Base-by-base conservation (phyloP, 2,329 filamentous ascomycete genomes). In the Fusarium veterinarium region DNA sequence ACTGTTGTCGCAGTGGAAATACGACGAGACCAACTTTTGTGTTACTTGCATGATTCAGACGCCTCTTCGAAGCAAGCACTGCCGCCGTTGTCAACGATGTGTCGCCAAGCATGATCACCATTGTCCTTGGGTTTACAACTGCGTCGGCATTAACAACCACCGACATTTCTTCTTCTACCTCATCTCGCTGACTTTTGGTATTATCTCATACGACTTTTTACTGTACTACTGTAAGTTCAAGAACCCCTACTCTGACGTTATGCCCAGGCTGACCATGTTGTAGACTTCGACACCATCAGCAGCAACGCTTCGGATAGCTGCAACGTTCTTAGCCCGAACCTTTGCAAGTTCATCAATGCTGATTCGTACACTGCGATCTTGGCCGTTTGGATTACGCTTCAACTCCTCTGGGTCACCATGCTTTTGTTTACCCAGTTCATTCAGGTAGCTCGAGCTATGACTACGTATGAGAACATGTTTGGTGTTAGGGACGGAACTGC, bases 81-180 rank as follows among this genome's bases (percentile, higher is more conserved):
- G 96, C 84, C 92, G 92, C 79, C 89, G 93, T 69, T 99, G 96
- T 81, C 91, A 93, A 77, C 92, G 95, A 72, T 99, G 96, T 80
- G 93, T 99, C 60, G 95, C 95, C 60, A 97, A 97, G 82, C 94
- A 97, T 83, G 96, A 99, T 80, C 96, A 99, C 79, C 96, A 99
- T 80, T 99, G 96, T 79, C 96, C 96, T 0, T 99, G 96, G 96
- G 93, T 98, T 30, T 93, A 97, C 83, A 98, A 98, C 82, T 99
- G 96, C 78, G 90, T 99, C 45, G 96, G 94, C 46, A 90, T 96
- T 72, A 98, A 98, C 84, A 99, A 98, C 81, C 93, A 98, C 79
- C 91, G 96, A 19, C 95, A 98, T 76, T 99, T 99, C 82, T 93
- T 98, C 78, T 85, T 98, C 55, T 99, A 98, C 80, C 88, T 99